phyloP scores from a whole-genome alignment of 306 rosid genomes.

The Benincasa hispida region DNA sequence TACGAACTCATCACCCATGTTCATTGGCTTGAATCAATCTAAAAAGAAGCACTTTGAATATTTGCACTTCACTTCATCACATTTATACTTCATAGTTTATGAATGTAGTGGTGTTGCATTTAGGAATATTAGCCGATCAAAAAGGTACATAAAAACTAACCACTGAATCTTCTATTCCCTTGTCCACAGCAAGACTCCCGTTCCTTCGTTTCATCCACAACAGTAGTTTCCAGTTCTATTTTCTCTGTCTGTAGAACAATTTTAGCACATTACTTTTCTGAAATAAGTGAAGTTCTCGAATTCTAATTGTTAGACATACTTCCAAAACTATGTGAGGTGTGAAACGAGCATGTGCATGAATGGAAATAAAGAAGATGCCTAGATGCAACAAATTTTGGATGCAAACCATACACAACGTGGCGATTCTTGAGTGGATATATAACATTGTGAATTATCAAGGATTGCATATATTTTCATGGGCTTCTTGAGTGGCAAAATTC shows the following conservation, averaged over 20 bases:
- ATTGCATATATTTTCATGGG: not conserved
- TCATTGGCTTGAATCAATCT: not conserved
- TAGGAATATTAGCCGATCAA: not conserved
- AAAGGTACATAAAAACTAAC: constrained; percentile 34
- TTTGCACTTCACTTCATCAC: not conserved
- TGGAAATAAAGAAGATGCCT: not conserved
- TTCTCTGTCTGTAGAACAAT: constrained; percentile 63
- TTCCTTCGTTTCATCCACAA: constrained; percentile 97
- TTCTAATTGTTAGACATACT: not conserved
- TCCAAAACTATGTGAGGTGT: not conserved
- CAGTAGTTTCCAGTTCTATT: constrained; percentile 96
- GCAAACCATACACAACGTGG: not conserved
- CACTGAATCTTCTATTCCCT: constrained; percentile 86
- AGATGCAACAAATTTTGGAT: not conserved
- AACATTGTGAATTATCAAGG: not conserved
- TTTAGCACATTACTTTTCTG: constrained; percentile 3
- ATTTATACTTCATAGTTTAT: not conserved
- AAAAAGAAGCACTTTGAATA: not conserved
- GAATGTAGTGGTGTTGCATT: not conserved
- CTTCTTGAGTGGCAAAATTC: not conserved
- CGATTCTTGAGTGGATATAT: not conserved
- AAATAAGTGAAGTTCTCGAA: not conserved
- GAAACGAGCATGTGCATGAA: not conserved
- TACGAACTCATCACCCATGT: not conserved
- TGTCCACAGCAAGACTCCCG: constrained; percentile 88